Conservation (phyloP, 371 early-diverging fungal species). For the Apophysomyces variabilis region DNA sequence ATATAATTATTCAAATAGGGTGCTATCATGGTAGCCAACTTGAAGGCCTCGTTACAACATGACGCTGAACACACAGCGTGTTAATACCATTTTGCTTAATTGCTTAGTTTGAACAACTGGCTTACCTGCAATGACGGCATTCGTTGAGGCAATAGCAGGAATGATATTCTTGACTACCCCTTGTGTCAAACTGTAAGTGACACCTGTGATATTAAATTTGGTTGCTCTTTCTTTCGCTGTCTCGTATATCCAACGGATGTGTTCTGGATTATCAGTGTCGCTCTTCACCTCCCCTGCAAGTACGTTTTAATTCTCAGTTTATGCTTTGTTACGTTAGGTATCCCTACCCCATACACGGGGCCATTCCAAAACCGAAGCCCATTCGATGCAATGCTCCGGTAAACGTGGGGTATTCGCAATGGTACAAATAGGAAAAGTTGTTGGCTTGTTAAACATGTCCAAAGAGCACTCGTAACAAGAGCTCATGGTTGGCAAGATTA, state of each 20-base stretch:
- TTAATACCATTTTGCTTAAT: too few relatives aligned
- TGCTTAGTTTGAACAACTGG: not conserved
- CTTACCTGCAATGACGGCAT: conserved; percentile 95
- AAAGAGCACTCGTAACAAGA: conserved; percentile 89
- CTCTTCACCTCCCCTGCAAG: conserved; percentile 65
- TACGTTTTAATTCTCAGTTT: not conserved
- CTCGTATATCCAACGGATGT: conserved; percentile 88
- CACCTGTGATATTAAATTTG: conserved; percentile 85
- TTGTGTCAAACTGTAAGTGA: conserved; percentile 91
- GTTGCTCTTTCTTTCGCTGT: conserved; percentile 77
- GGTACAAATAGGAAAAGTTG: conserved; percentile 98
- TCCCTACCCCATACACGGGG: conserved; percentile 74
- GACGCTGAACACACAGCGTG: conserved; percentile 58
- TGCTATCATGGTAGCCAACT: conserved; percentile 80
- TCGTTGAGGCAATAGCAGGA: conserved; percentile 99
- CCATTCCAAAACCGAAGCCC: conserved; percentile 96
- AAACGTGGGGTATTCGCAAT: conserved; percentile 95
- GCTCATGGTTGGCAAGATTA: conserved; percentile 83
- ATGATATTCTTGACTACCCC: conserved; percentile 99
- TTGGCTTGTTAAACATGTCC: conserved; percentile 79
- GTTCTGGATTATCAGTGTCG: conserved; percentile 92
- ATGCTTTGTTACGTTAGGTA: not conserved
- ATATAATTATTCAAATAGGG: conserved; percentile 89
- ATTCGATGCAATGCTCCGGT: conserved; percentile 99
- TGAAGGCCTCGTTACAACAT: conserved; percentile 94